Evolutionary conservation across 352 stramenopile species (phyloP).

Genomic region (Pythium folliculosum): DNA sequence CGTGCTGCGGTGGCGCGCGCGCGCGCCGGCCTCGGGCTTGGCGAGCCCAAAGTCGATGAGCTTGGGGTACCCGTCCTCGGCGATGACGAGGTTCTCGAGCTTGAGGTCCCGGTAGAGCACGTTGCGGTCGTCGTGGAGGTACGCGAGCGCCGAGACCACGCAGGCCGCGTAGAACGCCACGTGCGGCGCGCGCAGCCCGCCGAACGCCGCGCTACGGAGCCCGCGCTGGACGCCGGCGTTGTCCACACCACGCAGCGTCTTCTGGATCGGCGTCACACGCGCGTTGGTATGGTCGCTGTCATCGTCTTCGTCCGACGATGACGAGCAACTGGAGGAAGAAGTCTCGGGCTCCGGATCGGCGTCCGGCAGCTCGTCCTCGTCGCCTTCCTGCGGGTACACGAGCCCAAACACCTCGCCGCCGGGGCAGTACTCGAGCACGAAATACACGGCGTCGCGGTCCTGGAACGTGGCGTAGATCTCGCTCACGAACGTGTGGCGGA

Average conservation of each 20-base stretch:
- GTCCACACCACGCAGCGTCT: constrained; percentile 9
- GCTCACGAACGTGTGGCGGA: constrained; percentile 63
- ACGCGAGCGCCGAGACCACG: constrained; percentile 91
- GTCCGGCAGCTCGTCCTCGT: constrained; percentile 16
- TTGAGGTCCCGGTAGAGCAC: constrained; percentile 88
- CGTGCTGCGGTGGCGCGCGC: constrained; percentile 32
- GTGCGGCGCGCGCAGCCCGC: constrained; percentile 84
- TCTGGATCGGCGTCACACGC: not conserved
- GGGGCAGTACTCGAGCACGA: constrained; percentile 74
- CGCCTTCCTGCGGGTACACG: constrained; percentile 74
- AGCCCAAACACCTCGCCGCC: constrained; percentile 88
- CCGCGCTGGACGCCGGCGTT: constrained; percentile 46
- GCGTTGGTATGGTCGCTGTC: not conserved
- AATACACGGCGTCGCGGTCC: constrained; percentile 69
- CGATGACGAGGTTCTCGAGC: constrained; percentile 87
- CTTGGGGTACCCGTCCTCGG: constrained; percentile 85
- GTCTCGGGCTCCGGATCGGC: constrained; percentile 29
- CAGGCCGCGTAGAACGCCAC: constrained; percentile 95
- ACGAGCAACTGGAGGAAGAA: not conserved
- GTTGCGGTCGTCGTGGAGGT: constrained; percentile 51
- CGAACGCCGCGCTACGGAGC: constrained; percentile 32
- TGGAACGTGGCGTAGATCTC: constrained; percentile 74
- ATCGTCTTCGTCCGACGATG: constrained; percentile 13
- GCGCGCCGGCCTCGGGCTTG: constrained; percentile 47
- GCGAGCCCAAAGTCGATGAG: constrained; percentile 74